These are phyloP conservation scores for Neonectria ditissima DNA, from an alignment of 2,329 filamentous ascomycete genomes.

Conservation along the genomic window DNA sequence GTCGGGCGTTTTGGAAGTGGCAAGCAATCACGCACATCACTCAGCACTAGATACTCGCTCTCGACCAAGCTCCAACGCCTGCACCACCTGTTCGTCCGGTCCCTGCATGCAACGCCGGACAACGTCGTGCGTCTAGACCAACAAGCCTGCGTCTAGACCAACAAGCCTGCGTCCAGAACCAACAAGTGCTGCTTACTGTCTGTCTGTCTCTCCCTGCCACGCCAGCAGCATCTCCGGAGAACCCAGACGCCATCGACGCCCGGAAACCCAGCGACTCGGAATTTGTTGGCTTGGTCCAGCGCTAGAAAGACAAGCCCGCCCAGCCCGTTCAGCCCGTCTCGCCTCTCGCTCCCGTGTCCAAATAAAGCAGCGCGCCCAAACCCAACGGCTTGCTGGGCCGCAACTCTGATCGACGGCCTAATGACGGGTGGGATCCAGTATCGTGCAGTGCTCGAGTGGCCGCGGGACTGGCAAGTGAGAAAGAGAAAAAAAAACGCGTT, in stretches of 20 bases:
- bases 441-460: not conserved
- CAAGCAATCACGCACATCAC: not conserved
- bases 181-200: too few relatives aligned
- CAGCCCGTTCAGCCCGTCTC: too few relatives aligned
- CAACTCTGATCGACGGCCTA: not conserved
- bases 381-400: not conserved
- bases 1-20: not conserved
- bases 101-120: not conserved
- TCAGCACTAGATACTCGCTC: not conserved
- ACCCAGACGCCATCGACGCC: not conserved
- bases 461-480: too few relatives aligned
- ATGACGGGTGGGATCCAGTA: not conserved
- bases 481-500: too few relatives aligned
- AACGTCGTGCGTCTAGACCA: not conserved
- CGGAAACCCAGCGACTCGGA: not conserved
- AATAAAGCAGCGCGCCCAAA: not conserved
- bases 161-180: not conserved
- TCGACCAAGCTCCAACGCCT: not conserved
- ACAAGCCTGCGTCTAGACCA: not conserved
- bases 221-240: not conserved
- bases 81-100: not conserved
- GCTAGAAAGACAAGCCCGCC: not conserved
- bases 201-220: not conserved
- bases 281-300: not conserved
- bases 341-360: not conserved